These are phyloP conservation scores for Leccinum incarnatum DNA, from an alignment of 768 basidiomycete genomes.

Conservation along the genomic window DNA sequence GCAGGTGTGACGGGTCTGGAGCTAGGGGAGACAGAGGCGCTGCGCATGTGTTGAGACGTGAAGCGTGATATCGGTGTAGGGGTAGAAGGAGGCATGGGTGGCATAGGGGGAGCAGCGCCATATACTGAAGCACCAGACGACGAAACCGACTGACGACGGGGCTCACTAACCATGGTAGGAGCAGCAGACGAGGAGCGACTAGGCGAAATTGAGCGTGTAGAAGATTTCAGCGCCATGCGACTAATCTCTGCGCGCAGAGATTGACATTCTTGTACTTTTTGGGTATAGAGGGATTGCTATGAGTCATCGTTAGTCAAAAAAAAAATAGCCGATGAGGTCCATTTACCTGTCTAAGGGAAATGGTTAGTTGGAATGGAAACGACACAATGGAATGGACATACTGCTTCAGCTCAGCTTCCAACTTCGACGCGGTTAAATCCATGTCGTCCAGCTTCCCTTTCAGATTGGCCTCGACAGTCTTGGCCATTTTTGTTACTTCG, in stretches of 20 bases:
- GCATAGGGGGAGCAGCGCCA: slow-evolving; percentile 25
- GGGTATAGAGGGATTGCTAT: slow-evolving; percentile 58
- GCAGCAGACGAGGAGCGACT: slow-evolving; percentile 28
- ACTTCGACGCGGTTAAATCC: slow-evolving; percentile 52
- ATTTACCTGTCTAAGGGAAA: slow-evolving; percentile 57
- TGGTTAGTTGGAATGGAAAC: slow-evolving; percentile 14
- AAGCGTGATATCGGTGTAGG: slow-evolving; percentile 51
- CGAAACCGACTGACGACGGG: slow-evolving; percentile 32
- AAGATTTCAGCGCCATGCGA: slow-evolving; percentile 42
- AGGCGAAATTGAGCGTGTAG: slow-evolving; percentile 24
- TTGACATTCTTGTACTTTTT: slow-evolving; percentile 72
- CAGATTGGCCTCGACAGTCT: slow-evolving; percentile 56
- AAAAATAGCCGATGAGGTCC: slow-evolving; percentile 4
- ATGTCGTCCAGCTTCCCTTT: slow-evolving; percentile 66
- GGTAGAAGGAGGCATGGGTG: slow-evolving; percentile 45
- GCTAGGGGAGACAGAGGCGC: slow-evolving; percentile 44
- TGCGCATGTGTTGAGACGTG: slow-evolving; percentile 53
- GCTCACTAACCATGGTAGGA: slow-evolving; percentile 20
- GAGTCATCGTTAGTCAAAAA: slow-evolving; percentile 15
- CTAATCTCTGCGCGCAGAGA: slow-evolving; percentile 63
- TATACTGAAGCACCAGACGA: slow-evolving; percentile 35
- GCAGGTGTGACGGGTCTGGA: slow-evolving; percentile 35
- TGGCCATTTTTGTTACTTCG: slow-evolving; percentile 68
- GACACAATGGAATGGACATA: slow-evolving; percentile 38
- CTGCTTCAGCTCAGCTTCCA: slow-evolving; percentile 73